A percentile compares a stretch with the other conserved stretches of the same genome.
Evolutionary conservation across 2,329 filamentous ascomycete species (phyloP).

Genomic region (Erysiphe pulchra): DNA sequence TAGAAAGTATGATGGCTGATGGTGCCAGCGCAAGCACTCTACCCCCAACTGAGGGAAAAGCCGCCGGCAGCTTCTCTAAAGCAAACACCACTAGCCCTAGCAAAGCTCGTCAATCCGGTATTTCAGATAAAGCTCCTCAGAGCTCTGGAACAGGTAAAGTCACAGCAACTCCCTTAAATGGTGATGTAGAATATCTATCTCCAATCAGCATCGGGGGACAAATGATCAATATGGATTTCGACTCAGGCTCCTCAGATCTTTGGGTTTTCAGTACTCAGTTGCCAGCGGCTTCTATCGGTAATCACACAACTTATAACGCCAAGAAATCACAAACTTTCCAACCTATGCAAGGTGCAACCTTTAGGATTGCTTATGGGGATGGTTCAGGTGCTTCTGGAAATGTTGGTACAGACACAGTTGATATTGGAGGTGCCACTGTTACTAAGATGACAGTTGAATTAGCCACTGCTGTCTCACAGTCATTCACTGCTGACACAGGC

Average conservation of each 20-base stretch:
- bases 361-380: conserved; percentile 16
- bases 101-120: background rate
- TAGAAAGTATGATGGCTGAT: conserved; percentile 14
- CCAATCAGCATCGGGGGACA: conserved; percentile 12
- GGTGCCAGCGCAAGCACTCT: background rate
- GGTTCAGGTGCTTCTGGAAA: conserved; percentile 15
- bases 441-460: conserved; percentile 13
- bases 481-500: conserved; percentile 14
- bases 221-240: conserved; percentile 13
- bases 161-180: conserved; percentile 31
- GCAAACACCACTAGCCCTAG: background rate
- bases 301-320: conserved; percentile 12
- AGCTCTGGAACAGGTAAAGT: conserved; percentile 26
- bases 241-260: conserved; percentile 14
- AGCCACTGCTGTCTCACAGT: conserved; percentile 12
- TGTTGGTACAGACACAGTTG: conserved; percentile 15
- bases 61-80: background rate
- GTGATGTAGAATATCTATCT: conserved; percentile 10
- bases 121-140: background rate
- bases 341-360: conserved; percentile 11
- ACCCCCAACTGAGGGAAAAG: conserved; percentile 1
- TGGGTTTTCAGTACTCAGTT: conserved; percentile 15
- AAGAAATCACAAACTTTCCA: conserved; percentile 11
- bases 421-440: conserved; percentile 14
- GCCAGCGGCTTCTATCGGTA: conserved; percentile 8